phyloP scores from a whole-genome alignment of 495 filamentous ascomycete genomes.

The Aspergillus egyptiacus region DNA sequence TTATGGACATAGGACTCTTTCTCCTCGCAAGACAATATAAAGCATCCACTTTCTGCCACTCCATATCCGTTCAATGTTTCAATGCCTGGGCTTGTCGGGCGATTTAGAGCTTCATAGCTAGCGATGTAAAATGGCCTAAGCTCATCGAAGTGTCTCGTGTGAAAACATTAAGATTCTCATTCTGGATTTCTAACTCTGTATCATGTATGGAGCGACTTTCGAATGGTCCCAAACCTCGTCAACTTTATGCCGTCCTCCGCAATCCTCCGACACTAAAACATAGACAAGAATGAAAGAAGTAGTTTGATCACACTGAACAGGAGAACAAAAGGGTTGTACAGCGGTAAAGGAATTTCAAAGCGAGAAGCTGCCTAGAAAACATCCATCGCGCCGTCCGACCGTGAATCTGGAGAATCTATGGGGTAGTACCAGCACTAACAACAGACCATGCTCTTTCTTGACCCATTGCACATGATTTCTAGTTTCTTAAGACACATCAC shows the following conservation, averaged over 20 bases:
- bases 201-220: conserved; percentile 1
- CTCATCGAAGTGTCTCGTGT: no score
- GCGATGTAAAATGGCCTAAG: no score
- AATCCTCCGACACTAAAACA: background rate
- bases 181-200: conserved; percentile 1
- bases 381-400: conserved; percentile 17
- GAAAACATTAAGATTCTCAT: no score
- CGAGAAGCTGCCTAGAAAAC: background rate
- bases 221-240: background rate
- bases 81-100: no score
- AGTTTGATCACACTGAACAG: background rate
- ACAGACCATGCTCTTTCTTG: conserved; percentile 26
- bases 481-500: conserved; percentile 19
- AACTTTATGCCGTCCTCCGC: background rate
- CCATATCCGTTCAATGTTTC: no score
- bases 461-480: conserved; percentile 26
- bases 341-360: background rate
- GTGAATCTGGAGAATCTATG: conserved; percentile 27
- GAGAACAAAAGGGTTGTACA: background rate
- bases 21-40: no score
- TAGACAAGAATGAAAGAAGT: conserved; percentile 4
- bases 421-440: conserved; percentile 29
- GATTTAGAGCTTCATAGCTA: no score
- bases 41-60: no score
- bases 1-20: no score